Percentiles rank a stretch among this genome's conserved stretches.
Evolutionary conservation across 2,329 filamentous ascomycete species (phyloP).

Genomic region (Cladophialophora carrionii): DNA sequence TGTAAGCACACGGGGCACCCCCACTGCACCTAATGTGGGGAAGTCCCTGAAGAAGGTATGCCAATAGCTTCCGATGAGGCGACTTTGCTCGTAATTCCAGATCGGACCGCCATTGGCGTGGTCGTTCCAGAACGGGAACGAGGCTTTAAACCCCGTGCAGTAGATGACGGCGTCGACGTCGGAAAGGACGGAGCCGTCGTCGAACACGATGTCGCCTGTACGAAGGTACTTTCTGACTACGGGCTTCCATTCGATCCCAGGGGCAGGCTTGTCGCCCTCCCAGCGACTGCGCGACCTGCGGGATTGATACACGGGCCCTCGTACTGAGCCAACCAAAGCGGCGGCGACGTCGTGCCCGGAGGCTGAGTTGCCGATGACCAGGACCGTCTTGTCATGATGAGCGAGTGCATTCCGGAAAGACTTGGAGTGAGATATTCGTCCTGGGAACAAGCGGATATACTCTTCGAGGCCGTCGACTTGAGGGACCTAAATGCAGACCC

Average conservation of each 20-base stretch:
- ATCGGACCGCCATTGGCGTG: slow-evolving; percentile 52
- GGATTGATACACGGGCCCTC: slow-evolving; percentile 57
- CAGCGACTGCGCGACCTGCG: slow-evolving; percentile 55
- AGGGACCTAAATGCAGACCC: slow-evolving; percentile 47
- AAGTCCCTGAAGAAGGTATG: slow-evolving; percentile 58
- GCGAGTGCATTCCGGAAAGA: slow-evolving; percentile 48
- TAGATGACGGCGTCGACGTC: slow-evolving; percentile 67
- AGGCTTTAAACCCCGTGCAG: slow-evolving; percentile 60
- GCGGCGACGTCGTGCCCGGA: slow-evolving; percentile 66
- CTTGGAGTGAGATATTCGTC: slow-evolving; percentile 53
- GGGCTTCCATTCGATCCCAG: slow-evolving; percentile 59
- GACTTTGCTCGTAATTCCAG: slow-evolving; percentile 55
- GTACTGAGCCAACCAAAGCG: slow-evolving; percentile 50
- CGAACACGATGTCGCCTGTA: slow-evolving; percentile 57
- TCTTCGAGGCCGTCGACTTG: slow-evolving; percentile 51
- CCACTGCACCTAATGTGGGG: slow-evolving; percentile 58
- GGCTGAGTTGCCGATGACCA: slow-evolving; percentile 67
- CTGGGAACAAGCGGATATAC: slow-evolving; percentile 48
- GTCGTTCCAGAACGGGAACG: slow-evolving; percentile 56
- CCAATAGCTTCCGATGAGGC: slow-evolving; percentile 53
- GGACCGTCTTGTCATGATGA: slow-evolving; percentile 54
- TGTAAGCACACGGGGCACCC: slow-evolving; percentile 52
- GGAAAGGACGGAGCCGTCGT: slow-evolving; percentile 57
- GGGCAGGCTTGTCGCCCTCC: slow-evolving; percentile 55
- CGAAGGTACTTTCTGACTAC: slow-evolving; percentile 52